Conservation (phyloP, 108 stramenopile genomes). For the Cylindrotheca fusiformis region DNA sequence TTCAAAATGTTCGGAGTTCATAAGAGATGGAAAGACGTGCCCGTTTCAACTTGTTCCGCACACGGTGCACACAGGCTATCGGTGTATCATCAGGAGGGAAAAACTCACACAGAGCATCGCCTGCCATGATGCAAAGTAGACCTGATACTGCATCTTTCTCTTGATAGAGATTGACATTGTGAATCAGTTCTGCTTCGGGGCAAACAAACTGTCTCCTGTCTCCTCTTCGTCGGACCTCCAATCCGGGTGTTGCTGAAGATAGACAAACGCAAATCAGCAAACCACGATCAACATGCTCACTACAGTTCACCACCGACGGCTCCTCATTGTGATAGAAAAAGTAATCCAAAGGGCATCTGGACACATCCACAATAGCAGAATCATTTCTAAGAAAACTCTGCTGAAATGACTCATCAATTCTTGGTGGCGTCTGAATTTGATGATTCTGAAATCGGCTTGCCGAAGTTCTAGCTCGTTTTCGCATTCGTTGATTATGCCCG, state of each 20-base stretch:
- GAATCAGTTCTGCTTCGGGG: constrained; percentile 27
- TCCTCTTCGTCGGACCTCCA: constrained; percentile 26
- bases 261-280: constrained; percentile 36
- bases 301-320: constrained; percentile 26
- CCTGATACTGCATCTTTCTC: constrained; percentile 14
- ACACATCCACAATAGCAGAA: too few relatives aligned
- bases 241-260: constrained; percentile 34
- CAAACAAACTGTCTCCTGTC: constrained; percentile 9
- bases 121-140: constrained; percentile 37
- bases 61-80: constrained; percentile 37
- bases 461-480: background rate
- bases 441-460: too few relatives aligned
- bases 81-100: background rate
- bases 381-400: too few relatives aligned
- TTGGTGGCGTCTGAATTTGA: too few relatives aligned
- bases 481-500: background rate
- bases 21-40: constrained; percentile 43
- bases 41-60: constrained; percentile 22
- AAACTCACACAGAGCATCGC: background rate
- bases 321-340: constrained; percentile 41
- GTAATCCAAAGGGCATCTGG: constrained; percentile 40
- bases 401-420: too few relatives aligned
- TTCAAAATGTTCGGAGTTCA: constrained; percentile 24
- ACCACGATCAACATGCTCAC: constrained; percentile 42
- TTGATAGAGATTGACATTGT: constrained; percentile 16